Evolutionary conservation across 169 alveolate genomes (phyloP).

Genomic region (Cryptosporidium sp.): DNA sequence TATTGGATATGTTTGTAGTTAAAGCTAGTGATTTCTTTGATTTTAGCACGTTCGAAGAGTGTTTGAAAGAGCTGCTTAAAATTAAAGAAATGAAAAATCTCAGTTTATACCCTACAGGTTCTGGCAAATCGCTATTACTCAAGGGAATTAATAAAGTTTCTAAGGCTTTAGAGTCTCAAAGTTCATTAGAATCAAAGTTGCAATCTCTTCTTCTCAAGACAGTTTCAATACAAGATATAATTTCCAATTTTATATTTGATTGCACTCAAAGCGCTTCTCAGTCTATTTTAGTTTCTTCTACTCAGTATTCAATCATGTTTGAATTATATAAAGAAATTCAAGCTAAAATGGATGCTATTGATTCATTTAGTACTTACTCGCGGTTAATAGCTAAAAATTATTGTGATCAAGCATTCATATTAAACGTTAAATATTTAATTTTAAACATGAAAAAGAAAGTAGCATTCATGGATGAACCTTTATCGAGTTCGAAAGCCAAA

Average conservation of each 20-base stretch:
- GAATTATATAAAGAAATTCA: not conserved
- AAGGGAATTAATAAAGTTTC: slow-evolving; percentile 3
- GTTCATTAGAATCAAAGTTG: not conserved
- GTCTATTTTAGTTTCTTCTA: not conserved
- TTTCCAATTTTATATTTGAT: not conserved
- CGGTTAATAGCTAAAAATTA: not conserved
- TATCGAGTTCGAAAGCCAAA: not conserved
- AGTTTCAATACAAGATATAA: not conserved
- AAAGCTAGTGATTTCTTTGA: not conserved
- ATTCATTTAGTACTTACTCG: not conserved
- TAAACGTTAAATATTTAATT: not conserved
- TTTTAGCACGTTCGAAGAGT: not conserved
- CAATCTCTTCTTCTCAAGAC: not conserved
- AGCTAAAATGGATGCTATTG: not conserved
- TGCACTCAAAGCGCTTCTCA: not conserved
- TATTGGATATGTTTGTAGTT: not conserved
- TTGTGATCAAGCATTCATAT: not conserved
- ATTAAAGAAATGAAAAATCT: not conserved
- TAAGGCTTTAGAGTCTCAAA: not conserved
- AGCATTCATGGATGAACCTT: not conserved
- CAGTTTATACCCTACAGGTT: not conserved
- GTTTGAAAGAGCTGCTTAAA: not conserved
- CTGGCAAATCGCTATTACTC: not conserved
- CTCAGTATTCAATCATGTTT: not conserved
- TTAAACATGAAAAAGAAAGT: not conserved